Base-by-base conservation (phyloP, 179 eudicot genomes). In the Sideroxylon spinosum region DNA sequence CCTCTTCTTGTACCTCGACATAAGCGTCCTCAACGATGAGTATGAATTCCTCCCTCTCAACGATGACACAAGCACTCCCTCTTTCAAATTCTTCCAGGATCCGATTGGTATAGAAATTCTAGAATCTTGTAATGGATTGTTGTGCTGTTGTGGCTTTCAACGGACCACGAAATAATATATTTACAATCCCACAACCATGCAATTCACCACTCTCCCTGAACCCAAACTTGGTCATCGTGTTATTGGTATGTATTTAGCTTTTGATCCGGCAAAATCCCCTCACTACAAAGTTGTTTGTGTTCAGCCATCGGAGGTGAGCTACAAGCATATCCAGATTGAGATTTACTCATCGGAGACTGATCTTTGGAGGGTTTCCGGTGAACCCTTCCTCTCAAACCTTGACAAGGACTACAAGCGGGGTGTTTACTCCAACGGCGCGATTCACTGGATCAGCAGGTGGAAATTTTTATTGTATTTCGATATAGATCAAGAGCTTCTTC, bases 151-250 rank as follows among this genome's bases (percentile, higher is more conserved):
- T 28, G 53, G 78, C 37, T 6, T 61, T 62, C 44, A 37, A 12
- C 26, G 28, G 11, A 37, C 3, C 44, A 6, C 10, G 7, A 46
- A 46, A n/a, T 77, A 73, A 70, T 78, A 73, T 52, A 55, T 81
- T n/a, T 74, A 44, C 77, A 81, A 81, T 78, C 84, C 81, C 12
- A 78, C 81, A 1, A 78, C 78, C 32, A 77, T 44, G 29, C 65
- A 25, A 28, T 37, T 37, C 44, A 3, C 44, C 44, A 37, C 44
- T 37, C 44, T 37, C 44, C 44, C 44, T 6, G 5, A 37, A 37
- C 44, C 44, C 44, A 37, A 37, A 3, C 4, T 37, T 37, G 5
- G 44, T 37, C 44, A 37, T 37, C 6, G 5, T 37, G 44, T 37
- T 37, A 3, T 37, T 37, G 75, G 68, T 68, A 5, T 74, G 26